Evolutionary conservation across 208 protist genomes (phyloP), one percentile per base, ranked within the genome.

Genomic region (Entamoeba dispar): DNA sequence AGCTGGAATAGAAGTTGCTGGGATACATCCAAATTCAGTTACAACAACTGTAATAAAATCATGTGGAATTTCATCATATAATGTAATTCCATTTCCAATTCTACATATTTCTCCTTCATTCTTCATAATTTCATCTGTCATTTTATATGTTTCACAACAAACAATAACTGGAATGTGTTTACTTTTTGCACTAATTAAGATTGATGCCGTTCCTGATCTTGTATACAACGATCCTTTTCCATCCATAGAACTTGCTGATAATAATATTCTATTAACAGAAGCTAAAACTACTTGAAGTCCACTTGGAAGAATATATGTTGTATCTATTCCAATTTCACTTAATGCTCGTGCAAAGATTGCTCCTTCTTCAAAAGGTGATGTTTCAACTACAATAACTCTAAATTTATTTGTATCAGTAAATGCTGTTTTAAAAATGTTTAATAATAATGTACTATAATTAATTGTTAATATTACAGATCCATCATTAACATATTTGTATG

Each of bases 61-160:
- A 6, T 27, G 31, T n/a, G 92, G 92, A 57, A 49, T 57, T 47
- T 52, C 92, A 57, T 93, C 92, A 22, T 93, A 93, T 14, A 93
- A 15, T 91, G 90, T 50, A 5, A 27, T 27, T 27, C 17, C 19
- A 22, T 31, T 49, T 31, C 34, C 12, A 17, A 91, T 49, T 3
- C 55, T 0, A 22, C 55, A 69, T 22, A 69, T 69, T 69, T 69
- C 55, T 69, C 22, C 22, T 50, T 91, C 90, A n/a, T 91, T 49
- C 31, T 50, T 49, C 15, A 91, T 15, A 8, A 91, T 22, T n/a
- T 27, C 38, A 50, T 17, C 38, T 14, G 90, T 31, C 31, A 93
- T 52, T n/a, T 49, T 93, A 91, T 91, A 93, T 49, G 92, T 55
- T 50, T 86, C 69, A 93, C 69, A 86, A 93, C n/a, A 17, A 12